Evolutionary conservation across 169 alveolate genomes (phyloP).

Genomic region (Besnoitia besnoiti): DNA sequence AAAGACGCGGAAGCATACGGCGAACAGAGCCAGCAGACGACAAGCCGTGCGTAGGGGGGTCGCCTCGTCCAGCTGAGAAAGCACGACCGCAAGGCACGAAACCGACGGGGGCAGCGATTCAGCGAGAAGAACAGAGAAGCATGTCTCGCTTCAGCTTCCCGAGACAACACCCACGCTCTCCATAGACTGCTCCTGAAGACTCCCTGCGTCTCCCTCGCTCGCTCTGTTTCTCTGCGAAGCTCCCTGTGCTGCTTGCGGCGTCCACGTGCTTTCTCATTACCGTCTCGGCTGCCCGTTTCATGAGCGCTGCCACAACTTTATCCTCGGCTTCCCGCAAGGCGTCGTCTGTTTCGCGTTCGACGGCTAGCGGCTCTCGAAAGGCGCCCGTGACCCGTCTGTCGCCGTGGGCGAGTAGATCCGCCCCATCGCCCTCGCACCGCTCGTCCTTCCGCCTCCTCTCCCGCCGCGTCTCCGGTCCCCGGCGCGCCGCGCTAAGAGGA

Average conservation of each 20-base stretch:
- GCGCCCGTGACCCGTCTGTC: neutral
- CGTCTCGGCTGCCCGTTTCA: neutral
- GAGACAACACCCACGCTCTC: neutral
- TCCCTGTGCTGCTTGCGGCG: neutral
- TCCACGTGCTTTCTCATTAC: too few relatives aligned
- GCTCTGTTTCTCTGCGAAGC: neutral
- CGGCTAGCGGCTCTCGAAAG: neutral
- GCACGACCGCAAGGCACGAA: neutral
- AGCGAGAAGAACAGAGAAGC: neutral
- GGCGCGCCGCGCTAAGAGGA: too few relatives aligned
- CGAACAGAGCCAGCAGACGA: conserved; percentile 27
- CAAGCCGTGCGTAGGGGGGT: conserved; percentile 3
- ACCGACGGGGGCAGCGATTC: too few relatives aligned
- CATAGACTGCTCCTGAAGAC: too few relatives aligned
- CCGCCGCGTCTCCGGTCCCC: too few relatives aligned
- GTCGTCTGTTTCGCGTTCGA: neutral
- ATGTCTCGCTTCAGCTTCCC: neutral
- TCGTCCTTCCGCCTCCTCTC: neutral
- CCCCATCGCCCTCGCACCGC: neutral
- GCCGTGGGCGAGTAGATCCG: neutral
- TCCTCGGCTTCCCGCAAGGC: neutral
- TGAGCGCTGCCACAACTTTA: neutral
- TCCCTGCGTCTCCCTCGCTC: neutral
- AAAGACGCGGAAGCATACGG: conserved; percentile 4
- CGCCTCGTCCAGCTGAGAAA: neutral